Percentiles rank a stretch among this genome's conserved stretches.
phyloP scores from a whole-genome alignment of 2,329 filamentous ascomycete genomes.

The Colletotrichum sp. region DNA sequence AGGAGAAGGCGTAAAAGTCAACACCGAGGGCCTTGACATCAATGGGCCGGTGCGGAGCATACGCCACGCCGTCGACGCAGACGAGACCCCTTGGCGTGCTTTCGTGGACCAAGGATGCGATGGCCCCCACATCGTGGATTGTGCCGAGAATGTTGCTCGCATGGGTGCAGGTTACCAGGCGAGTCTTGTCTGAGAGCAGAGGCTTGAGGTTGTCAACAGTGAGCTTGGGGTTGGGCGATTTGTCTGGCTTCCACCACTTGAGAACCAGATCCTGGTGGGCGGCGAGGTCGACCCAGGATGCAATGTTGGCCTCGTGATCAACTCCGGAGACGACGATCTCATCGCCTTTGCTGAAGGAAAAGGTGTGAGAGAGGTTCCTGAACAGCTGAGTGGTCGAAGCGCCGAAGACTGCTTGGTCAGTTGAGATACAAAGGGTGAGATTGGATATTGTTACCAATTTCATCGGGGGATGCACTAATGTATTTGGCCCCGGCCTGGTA shows the following conservation, averaged over 20 bases:
- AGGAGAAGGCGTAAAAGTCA: conserved; percentile 80
- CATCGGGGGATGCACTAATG: conserved; percentile 69
- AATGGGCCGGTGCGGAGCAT: conserved; percentile 73
- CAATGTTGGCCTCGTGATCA: conserved; percentile 81
- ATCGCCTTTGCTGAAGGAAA: conserved; percentile 59
- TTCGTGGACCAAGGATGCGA: conserved; percentile 57
- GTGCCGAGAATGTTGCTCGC: conserved; percentile 76
- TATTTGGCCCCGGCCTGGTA: conserved; percentile 71
- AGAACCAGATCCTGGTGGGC: conserved; percentile 62
- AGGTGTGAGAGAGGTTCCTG: conserved; percentile 68
- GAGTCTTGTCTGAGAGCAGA: conserved; percentile 68
- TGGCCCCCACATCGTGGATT: conserved; percentile 66
- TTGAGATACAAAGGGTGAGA: background rate
- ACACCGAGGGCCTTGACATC: conserved; percentile 73
- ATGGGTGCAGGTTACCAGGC: conserved; percentile 76
- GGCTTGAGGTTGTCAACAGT: conserved; percentile 58
- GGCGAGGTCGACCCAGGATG: conserved; percentile 75
- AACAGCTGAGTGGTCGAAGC: conserved; percentile 79
- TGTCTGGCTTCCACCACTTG: conserved; percentile 71
- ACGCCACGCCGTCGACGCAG: conserved; percentile 78
- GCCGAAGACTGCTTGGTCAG: conserved; percentile 62
- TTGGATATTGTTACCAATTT: conserved; percentile 57
- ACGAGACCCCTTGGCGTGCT: conserved; percentile 61
- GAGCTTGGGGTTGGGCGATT: conserved; percentile 61
- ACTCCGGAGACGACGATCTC: conserved; percentile 75